Conservation (phyloP, 2,329 filamentous ascomycete genomes). For the Catunica adiposa region DNA sequence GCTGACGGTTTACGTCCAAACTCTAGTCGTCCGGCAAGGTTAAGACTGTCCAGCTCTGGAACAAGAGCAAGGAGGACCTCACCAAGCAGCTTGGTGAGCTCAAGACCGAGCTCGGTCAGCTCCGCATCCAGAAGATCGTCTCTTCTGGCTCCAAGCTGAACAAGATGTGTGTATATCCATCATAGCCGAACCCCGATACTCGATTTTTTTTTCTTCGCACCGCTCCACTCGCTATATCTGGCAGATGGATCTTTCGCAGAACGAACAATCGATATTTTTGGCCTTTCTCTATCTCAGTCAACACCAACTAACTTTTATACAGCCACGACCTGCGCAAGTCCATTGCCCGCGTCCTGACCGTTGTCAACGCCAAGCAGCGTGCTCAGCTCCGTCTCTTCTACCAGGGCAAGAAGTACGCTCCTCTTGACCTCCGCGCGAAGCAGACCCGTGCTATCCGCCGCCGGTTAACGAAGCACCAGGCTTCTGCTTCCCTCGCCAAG, state of each 20-base stretch:
- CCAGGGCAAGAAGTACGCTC: conserved; percentile 99
- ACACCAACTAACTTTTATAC: conserved; percentile 17
- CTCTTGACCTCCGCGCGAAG: conserved; percentile 96
- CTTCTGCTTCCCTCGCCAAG: conserved; percentile 72
- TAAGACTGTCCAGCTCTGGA: conserved; percentile 93
- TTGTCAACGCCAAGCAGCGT: conserved; percentile 99
- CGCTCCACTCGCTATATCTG: too few relatives aligned
- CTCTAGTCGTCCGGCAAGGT: conserved; percentile 46
- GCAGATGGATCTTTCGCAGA: too few relatives aligned
- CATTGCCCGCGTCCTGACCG: conserved; percentile 93
- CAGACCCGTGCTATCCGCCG: conserved; percentile 96
- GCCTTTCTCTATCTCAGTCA: too few relatives aligned
- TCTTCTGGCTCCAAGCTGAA: conserved; percentile 91
- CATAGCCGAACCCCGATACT: too few relatives aligned
- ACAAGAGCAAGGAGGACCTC: conserved; percentile 98
- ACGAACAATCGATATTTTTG: too few relatives aligned
- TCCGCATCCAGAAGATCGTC: conserved; percentile 97
- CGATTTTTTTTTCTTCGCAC: too few relatives aligned
- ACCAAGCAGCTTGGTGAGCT: conserved; percentile 86
- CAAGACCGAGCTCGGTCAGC: conserved; percentile 89
- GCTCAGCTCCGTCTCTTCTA: conserved; percentile 97
- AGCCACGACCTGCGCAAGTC: conserved; percentile 99
- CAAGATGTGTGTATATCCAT: conserved; percentile 59
- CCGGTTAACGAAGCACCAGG: conserved; percentile 83
- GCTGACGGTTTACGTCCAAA: conserved; percentile 10